phyloP scores from a whole-genome alignment of 208 protist species.

The Giardia duodenalis region DNA sequence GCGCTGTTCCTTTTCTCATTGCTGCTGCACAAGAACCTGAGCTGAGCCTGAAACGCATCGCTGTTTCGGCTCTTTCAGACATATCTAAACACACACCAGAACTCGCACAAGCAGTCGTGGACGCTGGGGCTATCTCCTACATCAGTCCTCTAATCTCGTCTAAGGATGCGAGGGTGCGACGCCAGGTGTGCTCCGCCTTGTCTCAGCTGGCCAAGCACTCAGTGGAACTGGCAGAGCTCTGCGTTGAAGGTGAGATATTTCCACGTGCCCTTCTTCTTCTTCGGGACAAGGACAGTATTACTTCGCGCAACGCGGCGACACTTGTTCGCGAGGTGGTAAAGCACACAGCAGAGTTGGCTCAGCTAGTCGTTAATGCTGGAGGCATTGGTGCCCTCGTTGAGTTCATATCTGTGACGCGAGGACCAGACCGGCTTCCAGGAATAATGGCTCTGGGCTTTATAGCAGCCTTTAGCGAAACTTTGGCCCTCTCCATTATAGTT shows the following conservation, averaged over 20 bases:
- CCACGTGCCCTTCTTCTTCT: conserved; percentile 77
- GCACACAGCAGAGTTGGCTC: conserved; percentile 82
- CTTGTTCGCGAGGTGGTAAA: conserved; percentile 89
- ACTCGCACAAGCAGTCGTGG: conserved; percentile 77
- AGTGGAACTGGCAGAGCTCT: conserved; percentile 84
- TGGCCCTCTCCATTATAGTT: conserved; percentile 80
- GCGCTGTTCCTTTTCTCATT: conserved; percentile 77
- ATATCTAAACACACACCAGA: conserved; percentile 75
- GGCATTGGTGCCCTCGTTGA: conserved; percentile 85
- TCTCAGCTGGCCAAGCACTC: conserved; percentile 89
- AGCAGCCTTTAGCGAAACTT: conserved; percentile 79
- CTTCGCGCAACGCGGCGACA: conserved; percentile 83
- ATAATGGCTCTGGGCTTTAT: conserved; percentile 95
- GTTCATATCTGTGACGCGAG: conserved; percentile 72
- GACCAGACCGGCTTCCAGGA: conserved; percentile 70
- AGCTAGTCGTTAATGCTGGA: conserved; percentile 83
- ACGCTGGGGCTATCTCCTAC: conserved; percentile 78
- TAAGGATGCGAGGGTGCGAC: conserved; percentile 78
- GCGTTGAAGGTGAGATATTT: conserved; percentile 93
- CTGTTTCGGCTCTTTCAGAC: conserved; percentile 75
- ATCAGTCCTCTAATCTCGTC: conserved; percentile 77
- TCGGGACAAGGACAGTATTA: conserved; percentile 75
- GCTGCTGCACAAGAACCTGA: conserved; percentile 88
- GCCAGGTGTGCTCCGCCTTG: conserved; percentile 74
- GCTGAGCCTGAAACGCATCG: conserved; percentile 78